Evolutionary conservation across 2,329 filamentous ascomycete genomes (phyloP).

Genomic region (Calonectria henricotiae): DNA sequence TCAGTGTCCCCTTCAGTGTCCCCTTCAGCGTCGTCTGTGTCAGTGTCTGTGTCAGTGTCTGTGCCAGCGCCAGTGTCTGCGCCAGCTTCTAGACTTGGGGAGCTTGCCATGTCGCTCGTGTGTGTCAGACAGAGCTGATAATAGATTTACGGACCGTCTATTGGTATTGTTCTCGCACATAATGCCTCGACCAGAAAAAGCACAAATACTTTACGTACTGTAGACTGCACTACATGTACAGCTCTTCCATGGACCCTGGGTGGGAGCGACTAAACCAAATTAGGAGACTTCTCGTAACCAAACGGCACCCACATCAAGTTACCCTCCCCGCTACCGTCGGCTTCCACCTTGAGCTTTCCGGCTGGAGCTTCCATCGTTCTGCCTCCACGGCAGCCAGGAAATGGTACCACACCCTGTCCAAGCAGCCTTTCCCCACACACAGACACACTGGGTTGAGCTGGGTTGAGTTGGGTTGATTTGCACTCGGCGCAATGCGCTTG

Average conservation of each 20-base stretch:
- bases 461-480: conserved; percentile 1
- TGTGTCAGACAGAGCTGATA: conserved; percentile 1
- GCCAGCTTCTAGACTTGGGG: background rate
- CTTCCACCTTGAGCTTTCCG: conserved; percentile 17
- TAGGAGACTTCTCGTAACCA: conserved; percentile 1
- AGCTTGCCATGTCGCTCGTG: background rate
- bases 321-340: conserved; percentile 21
- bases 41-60: background rate
- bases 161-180: background rate
- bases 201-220: background rate
- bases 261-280: background rate
- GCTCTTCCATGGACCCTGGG: background rate
- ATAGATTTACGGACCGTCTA: background rate
- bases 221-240: background rate
- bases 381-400: background rate
- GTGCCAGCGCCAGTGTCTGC: background rate
- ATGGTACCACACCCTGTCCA: conserved; percentile 2
- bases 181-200: background rate
- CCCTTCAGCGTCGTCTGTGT: too few species aligned
- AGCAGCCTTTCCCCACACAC: conserved; percentile 1
- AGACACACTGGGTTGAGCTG: background rate
- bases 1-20: background rate
- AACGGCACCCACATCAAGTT: conserved; percentile 22
- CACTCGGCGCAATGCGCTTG: conserved; percentile 15
- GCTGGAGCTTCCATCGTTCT: conserved; percentile 3